Evolutionary conservation across 306 rosid genomes (phyloP).

Genomic region (Cucurbita argyrosperma): DNA sequence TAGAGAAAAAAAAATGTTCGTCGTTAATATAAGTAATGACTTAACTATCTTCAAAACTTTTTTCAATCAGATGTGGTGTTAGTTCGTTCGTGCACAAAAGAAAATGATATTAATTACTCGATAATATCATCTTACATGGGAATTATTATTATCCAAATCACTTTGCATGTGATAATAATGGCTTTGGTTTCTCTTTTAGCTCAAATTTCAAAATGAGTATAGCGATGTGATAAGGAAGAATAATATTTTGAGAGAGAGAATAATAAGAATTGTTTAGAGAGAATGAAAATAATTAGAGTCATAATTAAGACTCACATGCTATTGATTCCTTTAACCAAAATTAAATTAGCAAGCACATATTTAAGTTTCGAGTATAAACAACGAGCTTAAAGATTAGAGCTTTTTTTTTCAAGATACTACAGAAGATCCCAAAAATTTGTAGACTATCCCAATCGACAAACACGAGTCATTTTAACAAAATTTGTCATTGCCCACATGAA

Average conservation of each 20-base stretch:
- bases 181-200: slow-evolving; percentile 19
- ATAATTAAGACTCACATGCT: slow-evolving; percentile 49
- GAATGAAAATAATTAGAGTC: slow-evolving; percentile 19
- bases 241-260: slow-evolving; percentile 3
- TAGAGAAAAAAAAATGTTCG: too few relatives aligned
- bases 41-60: too few relatives aligned
- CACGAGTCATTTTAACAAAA: too few relatives aligned
- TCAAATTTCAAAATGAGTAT: slow-evolving; percentile 16
- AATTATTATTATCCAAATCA: slow-evolving; percentile 8
- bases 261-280: background rate
- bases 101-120: background rate
- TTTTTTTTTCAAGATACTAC: slow-evolving; percentile 28
- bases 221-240: slow-evolving; percentile 25
- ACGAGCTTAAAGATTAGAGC: slow-evolving; percentile 16
- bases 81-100: background rate
- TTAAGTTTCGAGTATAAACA: too few relatives aligned
- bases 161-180: slow-evolving; percentile 14
- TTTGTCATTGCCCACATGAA: too few relatives aligned
- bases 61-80: too few relatives aligned
- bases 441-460: too few relatives aligned
- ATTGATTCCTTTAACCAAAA: slow-evolving; percentile 38
- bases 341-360: too few relatives aligned
- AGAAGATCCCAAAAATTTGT: slow-evolving; percentile 61
- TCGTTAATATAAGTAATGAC: too few relatives aligned
- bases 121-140: background rate